These are phyloP conservation scores for Penicillium bovifimosum DNA, from an alignment of 495 filamentous ascomycete genomes.

Conservation along the genomic window DNA sequence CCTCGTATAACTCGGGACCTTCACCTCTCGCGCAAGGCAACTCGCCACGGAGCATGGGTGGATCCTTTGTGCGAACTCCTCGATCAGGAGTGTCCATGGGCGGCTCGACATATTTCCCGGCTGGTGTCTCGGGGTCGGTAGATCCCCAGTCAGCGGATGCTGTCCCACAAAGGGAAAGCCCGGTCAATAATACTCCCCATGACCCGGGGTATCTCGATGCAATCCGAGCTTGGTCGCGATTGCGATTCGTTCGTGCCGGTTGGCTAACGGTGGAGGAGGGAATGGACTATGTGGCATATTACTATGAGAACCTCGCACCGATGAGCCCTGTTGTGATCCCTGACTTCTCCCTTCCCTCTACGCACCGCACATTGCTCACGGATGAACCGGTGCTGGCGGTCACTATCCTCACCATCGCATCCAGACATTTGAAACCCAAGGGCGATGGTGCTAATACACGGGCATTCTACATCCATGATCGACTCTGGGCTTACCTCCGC, in stretches of 20 bases:
- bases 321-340: conserved; percentile 88
- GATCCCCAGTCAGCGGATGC: conserved; percentile 30
- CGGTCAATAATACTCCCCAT: conserved; percentile 17
- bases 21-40: conserved; percentile 37
- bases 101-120: conserved; percentile 26
- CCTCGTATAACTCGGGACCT: conserved; percentile 40
- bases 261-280: conserved; percentile 95
- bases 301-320: conserved; percentile 82
- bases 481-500: conserved; percentile 90
- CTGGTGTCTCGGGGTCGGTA: conserved; percentile 20
- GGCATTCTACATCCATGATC: conserved; percentile 86
- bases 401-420: conserved; percentile 84
- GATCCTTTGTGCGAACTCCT: conserved; percentile 33
- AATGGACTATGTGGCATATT: conserved; percentile 90
- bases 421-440: conserved; percentile 71
- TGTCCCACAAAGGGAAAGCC: conserved; percentile 23
- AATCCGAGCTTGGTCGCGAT: conserved; percentile 78
- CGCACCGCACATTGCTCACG: conserved; percentile 69
- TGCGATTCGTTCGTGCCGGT: conserved; percentile 87
- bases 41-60: conserved; percentile 35
- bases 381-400: conserved; percentile 90
- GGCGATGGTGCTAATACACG: conserved; percentile 79
- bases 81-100: conserved; percentile 29
- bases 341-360: conserved; percentile 67
- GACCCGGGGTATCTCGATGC: conserved; percentile 52